These are phyloP conservation scores for Colletotrichum paranaense DNA, from an alignment of 2,329 filamentous ascomycete species.

Conservation along the genomic window DNA sequence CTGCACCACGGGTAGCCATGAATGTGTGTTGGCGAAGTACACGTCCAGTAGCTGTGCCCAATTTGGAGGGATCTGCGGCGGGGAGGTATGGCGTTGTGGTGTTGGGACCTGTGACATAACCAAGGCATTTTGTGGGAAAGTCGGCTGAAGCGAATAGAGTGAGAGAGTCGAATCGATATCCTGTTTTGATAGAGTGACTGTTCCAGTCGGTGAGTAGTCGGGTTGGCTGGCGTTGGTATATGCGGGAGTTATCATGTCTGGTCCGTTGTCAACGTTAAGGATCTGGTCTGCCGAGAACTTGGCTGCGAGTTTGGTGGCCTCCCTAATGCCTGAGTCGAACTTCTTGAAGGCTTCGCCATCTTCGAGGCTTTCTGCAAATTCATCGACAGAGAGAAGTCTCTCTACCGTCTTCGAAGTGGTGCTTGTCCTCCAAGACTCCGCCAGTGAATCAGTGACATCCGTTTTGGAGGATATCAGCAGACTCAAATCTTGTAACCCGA, in stretches of 20 bases:
- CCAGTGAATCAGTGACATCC: not conserved
- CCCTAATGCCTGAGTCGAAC: not conserved
- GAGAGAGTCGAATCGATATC: no score
- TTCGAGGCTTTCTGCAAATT: slow-evolving; percentile 8
- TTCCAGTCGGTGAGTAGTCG: no score
- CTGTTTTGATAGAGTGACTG: no score
- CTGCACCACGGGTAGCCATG: slow-evolving; percentile 17
- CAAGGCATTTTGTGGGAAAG: not conserved
- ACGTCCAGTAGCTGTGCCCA: slow-evolving; percentile 10
- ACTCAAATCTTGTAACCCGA: not conserved
- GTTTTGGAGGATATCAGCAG: not conserved
- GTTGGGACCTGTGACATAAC: not conserved
- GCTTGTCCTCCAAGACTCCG: slow-evolving; percentile 21
- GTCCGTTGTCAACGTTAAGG: not conserved
- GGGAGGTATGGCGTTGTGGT: not conserved
- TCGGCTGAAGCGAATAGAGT: no score
- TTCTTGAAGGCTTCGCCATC: slow-evolving; percentile 9
- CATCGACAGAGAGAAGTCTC: not conserved
- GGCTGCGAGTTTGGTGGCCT: not conserved
- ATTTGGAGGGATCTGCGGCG: not conserved
- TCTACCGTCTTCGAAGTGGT: not conserved
- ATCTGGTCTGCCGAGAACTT: not conserved
- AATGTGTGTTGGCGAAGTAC: slow-evolving; percentile 12
- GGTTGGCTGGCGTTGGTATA: no score
- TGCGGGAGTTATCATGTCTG: no score